phyloP scores from a whole-genome alignment of 768 basidiomycete species.

The Candolleomyces efflorescens region DNA sequence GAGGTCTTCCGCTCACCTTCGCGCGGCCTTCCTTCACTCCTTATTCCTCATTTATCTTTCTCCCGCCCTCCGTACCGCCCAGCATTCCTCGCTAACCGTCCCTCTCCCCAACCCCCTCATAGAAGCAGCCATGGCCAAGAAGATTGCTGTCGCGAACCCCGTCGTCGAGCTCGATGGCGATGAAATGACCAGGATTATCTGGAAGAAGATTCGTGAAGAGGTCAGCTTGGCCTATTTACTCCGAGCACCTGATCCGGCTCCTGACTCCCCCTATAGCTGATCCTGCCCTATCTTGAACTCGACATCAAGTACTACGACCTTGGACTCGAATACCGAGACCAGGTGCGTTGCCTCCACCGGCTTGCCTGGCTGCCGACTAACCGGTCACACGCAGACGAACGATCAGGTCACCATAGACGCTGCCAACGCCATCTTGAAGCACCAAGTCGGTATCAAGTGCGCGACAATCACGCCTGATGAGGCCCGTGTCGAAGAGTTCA shows the following conservation, averaged over 20 bases:
- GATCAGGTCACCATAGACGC: slow-evolving; percentile 92
- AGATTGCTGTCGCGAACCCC: slow-evolving; percentile 83
- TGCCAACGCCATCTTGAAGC: slow-evolving; percentile 89
- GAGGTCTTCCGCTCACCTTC: background rate
- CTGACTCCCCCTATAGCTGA: slow-evolving; percentile 56
- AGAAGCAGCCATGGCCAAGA: slow-evolving; percentile 34
- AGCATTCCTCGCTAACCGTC: background rate
- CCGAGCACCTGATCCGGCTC: background rate
- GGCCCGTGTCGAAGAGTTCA: slow-evolving; percentile 93
- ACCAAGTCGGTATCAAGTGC: slow-evolving; percentile 98
- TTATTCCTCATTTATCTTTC: background rate
- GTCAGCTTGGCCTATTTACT: slow-evolving; percentile 36
- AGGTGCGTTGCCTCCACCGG: slow-evolving; percentile 36
- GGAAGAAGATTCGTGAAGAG: slow-evolving; percentile 97
- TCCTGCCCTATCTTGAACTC: slow-evolving; percentile 89
- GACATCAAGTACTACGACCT: slow-evolving; percentile 99
- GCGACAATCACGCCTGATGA: slow-evolving; percentile 99
- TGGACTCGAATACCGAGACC: slow-evolving; percentile 90
- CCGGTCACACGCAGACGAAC: slow-evolving; percentile 59
- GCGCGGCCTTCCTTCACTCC: background rate
- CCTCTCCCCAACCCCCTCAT: slow-evolving; percentile 9
- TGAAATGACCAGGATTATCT: slow-evolving; percentile 99
- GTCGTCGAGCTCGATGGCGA: slow-evolving; percentile 96
- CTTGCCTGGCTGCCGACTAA: background rate
- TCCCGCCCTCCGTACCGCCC: background rate